A percentile compares a stretch with the other conserved stretches of the same genome.
Conservation (phyloP, 2,329 filamentous ascomycete species). For the Rhynchosporium graminicola region DNA sequence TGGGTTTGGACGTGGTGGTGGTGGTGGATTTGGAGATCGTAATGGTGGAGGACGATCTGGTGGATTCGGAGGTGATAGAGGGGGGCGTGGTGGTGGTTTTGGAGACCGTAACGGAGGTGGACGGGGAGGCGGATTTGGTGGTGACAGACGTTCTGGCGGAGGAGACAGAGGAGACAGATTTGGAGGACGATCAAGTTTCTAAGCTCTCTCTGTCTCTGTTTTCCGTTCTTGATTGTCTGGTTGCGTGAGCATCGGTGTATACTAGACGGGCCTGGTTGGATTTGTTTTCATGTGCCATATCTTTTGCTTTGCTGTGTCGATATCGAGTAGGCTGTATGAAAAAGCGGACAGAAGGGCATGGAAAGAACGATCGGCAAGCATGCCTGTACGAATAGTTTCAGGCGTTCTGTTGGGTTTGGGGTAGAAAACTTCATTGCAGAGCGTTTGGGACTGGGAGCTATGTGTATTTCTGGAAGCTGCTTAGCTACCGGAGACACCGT, state of each 20-base stretch:
- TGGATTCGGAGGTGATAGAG: constrained; percentile 17
- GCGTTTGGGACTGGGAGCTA: constrained; percentile 22
- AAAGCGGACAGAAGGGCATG: constrained; percentile 7
- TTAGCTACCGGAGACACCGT: neutral
- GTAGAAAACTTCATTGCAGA: constrained; percentile 29
- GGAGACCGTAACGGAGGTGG: constrained; percentile 17
- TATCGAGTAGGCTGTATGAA: constrained; percentile 19
- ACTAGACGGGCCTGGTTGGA: constrained; percentile 18
- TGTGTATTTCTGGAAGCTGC: neutral
- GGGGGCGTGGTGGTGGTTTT: constrained; percentile 22
- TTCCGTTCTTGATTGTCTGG: neutral
- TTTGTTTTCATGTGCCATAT: constrained; percentile 9
- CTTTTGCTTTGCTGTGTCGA: constrained; percentile 16
- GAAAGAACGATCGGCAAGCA: neutral
- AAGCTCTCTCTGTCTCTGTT: neutral
- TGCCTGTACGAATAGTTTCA: constrained; percentile 25
- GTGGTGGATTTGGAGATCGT: constrained; percentile 24
- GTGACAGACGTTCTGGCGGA: constrained; percentile 15
- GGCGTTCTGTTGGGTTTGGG: constrained; percentile 25
- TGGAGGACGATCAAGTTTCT: constrained; percentile 17
- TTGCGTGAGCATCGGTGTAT: constrained; percentile 16
- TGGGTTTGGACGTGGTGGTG: constrained; percentile 21
- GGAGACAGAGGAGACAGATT: constrained; percentile 12
- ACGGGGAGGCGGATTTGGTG: constrained; percentile 19
- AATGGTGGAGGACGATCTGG: constrained; percentile 12